phyloP scores from a whole-genome alignment of 768 basidiomycete species.

The Termitomyces sp. region DNA sequence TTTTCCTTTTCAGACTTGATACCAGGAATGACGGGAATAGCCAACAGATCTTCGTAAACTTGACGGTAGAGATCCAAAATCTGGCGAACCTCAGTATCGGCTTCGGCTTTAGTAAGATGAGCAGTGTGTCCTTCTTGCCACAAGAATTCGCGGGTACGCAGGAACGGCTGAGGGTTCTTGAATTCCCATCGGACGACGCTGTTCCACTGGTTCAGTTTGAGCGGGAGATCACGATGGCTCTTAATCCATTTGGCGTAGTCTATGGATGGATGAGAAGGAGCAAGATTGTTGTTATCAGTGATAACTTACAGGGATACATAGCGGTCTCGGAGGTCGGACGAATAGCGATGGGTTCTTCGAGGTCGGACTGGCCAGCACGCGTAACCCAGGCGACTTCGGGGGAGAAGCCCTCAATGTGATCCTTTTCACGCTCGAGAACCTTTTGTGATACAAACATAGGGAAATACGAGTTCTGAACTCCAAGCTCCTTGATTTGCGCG shows the following conservation, averaged over 20 bases:
- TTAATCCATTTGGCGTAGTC: constrained; percentile 99
- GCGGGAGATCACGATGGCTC: constrained; percentile 91
- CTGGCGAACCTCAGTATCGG: constrained; percentile 84
- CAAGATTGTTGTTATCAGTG: not conserved
- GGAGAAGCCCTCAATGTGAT: constrained; percentile 98
- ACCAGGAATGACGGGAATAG: constrained; percentile 95
- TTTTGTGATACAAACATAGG: constrained; percentile 96
- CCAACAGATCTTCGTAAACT: constrained; percentile 95
- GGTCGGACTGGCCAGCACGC: constrained; percentile 84
- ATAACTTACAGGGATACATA: constrained; percentile 91
- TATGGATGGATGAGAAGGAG: constrained; percentile 21
- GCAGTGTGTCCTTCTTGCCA: constrained; percentile 99
- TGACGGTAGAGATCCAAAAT: constrained; percentile 95
- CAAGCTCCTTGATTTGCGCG: constrained; percentile 83
- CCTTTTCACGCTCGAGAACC: constrained; percentile 93
- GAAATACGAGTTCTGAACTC: constrained; percentile 97
- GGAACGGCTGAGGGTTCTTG: constrained; percentile 99
- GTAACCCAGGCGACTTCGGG: constrained; percentile 99
- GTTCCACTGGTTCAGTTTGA: constrained; percentile 99
- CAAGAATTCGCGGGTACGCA: constrained; percentile 98
- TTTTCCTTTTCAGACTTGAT: constrained; percentile 99
- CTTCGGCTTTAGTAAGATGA: constrained; percentile 81
- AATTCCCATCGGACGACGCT: constrained; percentile 99
- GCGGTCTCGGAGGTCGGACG: constrained; percentile 97
- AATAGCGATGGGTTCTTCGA: constrained; percentile 97